Evolutionary conservation across 371 early-diverging fungal species (phyloP), one percentile per base, ranked within the genome.

Genomic region (Cladochytrium tenue): DNA sequence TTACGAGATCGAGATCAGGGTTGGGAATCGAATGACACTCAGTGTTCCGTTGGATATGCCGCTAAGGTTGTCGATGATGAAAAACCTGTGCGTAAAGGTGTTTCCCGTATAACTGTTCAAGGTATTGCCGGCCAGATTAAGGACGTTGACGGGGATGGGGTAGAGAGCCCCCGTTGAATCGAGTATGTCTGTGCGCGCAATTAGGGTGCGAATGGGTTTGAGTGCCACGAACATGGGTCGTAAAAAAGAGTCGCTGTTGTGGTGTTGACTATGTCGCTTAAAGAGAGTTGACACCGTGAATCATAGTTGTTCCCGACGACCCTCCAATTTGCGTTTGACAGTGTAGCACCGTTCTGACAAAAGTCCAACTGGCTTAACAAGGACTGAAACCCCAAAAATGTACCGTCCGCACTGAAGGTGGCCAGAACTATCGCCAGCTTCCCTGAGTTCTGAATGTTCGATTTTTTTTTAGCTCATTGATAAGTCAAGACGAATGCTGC

Each of bases 211-310:
- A n/a, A n/a, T n/a, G n/a, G n/a, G n/a, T n/a, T n/a, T n/a, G n/a
- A n/a, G n/a, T n/a, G n/a, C n/a, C n/a, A n/a, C n/a, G n/a, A 70
- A 77, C 81, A 82, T 20, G 76, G 32, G 30, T 82, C 81, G 55
- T 78, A 80, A 62, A 82, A 79, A 13, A 71, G 28, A 2, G 74
- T 79, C 15, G 67, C 51, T 7, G 62, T 15, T n/a, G 62, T 58
- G 13, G 55, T 56, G 60, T 67, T 60, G 4, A 69, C 52, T 1
- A 72, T 36, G 17, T 59, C 62, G 1, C 51, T 30, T 17, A 82
- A 51, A 56, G 74, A 78, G 25, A 80, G 36, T 26, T 60, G 50
- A 60, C 82, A 82, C n/a, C 52, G 36, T 0, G 56, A 53, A 17
- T 53, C 36, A 64, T 68, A 82, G 61, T 75, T 68, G 53, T 73